Evolutionary conservation across 352 stramenopile genomes (phyloP).

Genomic region (Globisporangium paroecandrum): DNA sequence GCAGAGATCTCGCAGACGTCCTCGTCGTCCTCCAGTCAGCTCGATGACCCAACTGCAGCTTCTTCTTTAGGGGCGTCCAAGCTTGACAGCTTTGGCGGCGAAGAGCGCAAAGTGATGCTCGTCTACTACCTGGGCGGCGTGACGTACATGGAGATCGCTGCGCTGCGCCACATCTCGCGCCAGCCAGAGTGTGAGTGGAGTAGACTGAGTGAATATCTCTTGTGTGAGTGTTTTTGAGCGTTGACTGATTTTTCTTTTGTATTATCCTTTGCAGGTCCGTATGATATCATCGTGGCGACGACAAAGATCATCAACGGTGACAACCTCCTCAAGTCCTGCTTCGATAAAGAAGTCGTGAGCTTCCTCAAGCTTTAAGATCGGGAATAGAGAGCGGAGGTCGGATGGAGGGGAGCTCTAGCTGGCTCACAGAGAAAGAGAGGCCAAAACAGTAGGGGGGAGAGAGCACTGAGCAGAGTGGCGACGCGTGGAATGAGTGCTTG

Average conservation of each 20-base stretch:
- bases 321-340: conserved; percentile 83
- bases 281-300: conserved; percentile 92
- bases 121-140: conserved; percentile 96
- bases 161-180: conserved; percentile 92
- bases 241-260: conserved; percentile 11
- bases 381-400: background rate
- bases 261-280: conserved; percentile 45
- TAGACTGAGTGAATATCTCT: background rate
- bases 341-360: conserved; percentile 78
- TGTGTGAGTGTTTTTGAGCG: background rate
- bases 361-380: conserved; percentile 60
- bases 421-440: background rate
- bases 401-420: background rate
- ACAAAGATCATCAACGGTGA: conserved; percentile 91
- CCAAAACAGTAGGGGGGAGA: background rate
- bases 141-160: conserved; percentile 96
- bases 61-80: conserved; percentile 34
- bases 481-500: background rate
- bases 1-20: conserved; percentile 69
- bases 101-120: conserved; percentile 91
- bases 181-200: conserved; percentile 85
- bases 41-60: conserved; percentile 11
- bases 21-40: conserved; percentile 11
- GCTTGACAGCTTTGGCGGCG: conserved; percentile 67
- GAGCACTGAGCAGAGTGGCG: too few species aligned